Conservation (phyloP, 441 rosid genomes). For the Syzygium malaccense region DNA sequence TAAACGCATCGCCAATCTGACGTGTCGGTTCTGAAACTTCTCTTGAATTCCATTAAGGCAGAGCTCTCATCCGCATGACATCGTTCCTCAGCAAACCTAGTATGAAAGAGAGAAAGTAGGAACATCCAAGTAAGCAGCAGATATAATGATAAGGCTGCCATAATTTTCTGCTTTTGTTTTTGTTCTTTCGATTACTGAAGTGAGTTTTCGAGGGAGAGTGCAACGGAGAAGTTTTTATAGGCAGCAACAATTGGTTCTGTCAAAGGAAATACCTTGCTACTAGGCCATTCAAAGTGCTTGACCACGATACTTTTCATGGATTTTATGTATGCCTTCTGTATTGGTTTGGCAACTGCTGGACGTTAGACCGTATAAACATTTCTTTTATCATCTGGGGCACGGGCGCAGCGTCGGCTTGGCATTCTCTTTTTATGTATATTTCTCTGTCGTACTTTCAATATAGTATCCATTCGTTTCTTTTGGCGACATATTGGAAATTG, state of each 20-base stretch:
- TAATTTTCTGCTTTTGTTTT: neutral
- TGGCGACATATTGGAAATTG: neutral
- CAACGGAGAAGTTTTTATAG: neutral
- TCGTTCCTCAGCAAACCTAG: neutral
- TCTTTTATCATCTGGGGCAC: neutral
- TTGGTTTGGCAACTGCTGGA: neutral
- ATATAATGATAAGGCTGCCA: neutral
- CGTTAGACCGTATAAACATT: neutral
- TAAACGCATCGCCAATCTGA: neutral
- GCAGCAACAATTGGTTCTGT: neutral
- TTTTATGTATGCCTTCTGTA: neutral
- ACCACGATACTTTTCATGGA: neutral
- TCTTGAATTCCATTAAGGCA: conserved; percentile 19
- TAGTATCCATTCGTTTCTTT: neutral
- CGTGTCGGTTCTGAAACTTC: neutral
- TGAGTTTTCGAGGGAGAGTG: neutral
- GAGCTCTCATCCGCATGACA: conserved; percentile 18
- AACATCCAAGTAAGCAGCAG: neutral
- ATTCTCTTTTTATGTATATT: neutral
- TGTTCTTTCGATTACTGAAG: neutral
- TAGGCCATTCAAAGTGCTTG: neutral
- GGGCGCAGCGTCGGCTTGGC: neutral
- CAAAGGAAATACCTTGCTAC: neutral
- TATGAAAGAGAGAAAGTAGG: neutral
- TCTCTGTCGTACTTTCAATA: neutral